A percentile compares a stretch with the other conserved stretches of the same genome.
Evolutionary conservation across 163 green algal genomes (phyloP).

Genomic region (Chlorella variabilis): DNA sequence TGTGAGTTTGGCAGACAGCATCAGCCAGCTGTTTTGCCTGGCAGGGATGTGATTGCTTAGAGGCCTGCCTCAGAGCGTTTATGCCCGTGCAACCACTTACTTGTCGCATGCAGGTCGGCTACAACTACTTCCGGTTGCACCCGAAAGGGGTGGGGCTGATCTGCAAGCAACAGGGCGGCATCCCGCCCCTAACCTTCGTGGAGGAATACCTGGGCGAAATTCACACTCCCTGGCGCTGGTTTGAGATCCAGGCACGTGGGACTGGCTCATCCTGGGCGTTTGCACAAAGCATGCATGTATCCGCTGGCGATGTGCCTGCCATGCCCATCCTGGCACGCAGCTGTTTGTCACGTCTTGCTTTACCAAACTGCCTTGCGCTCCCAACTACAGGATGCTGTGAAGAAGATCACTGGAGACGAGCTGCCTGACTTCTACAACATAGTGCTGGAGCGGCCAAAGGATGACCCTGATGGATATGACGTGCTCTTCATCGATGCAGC

Average conservation of each 20-base stretch:
- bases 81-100: too few relatives aligned
- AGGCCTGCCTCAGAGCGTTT: too few relatives aligned
- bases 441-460: constrained; percentile 85
- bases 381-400: constrained; percentile 83
- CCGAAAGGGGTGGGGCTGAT: constrained; percentile 85
- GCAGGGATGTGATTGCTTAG: neutral
- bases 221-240: constrained; percentile 93
- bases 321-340: too few relatives aligned
- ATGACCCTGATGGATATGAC: constrained; percentile 89
- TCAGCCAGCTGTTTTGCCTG: neutral
- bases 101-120: constrained; percentile 63
- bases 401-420: constrained; percentile 74
- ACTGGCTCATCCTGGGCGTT: too few relatives aligned
- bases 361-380: too few relatives aligned
- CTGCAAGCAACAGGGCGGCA: constrained; percentile 67
- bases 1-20: neutral
- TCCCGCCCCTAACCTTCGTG: constrained; percentile 87
- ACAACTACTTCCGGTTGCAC: constrained; percentile 85
- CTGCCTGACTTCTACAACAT: constrained; percentile 99
- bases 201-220: constrained; percentile 95
- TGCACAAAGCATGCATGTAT: too few relatives aligned
- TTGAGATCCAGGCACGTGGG: constrained; percentile 78
- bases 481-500: constrained; percentile 93
- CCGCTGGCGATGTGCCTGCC: too few relatives aligned
- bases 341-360: too few relatives aligned